Conservation (phyloP, 495 filamentous ascomycete genomes). For the Aspergillus panamensis region DNA sequence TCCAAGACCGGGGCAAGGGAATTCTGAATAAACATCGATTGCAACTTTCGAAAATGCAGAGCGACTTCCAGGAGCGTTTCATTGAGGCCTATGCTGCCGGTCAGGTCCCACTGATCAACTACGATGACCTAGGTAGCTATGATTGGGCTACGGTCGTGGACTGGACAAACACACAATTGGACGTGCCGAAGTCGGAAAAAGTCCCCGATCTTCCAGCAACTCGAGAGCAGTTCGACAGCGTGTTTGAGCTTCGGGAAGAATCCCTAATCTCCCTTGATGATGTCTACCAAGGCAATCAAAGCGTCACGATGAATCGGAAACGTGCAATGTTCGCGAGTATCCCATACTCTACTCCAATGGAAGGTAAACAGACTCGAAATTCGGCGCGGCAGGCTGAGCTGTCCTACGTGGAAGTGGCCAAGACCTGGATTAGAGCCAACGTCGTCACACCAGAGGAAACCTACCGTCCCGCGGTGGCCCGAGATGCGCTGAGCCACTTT, state of each 20-base stretch:
- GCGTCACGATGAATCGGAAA: slow-evolving; percentile 32
- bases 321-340: slow-evolving; percentile 34
- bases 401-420: slow-evolving; percentile 39
- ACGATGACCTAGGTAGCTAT: slow-evolving; percentile 63
- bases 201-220: slow-evolving; percentile 51
- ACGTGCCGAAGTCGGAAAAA: slow-evolving; percentile 37
- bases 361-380: slow-evolving; percentile 15
- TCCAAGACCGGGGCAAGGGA: slow-evolving; percentile 59
- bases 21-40: slow-evolving; percentile 56
- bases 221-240: slow-evolving; percentile 45
- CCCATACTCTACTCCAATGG: slow-evolving; percentile 34
- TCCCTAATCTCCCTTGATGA: slow-evolving; percentile 35
- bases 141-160: slow-evolving; percentile 73
- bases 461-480: slow-evolving; percentile 43
- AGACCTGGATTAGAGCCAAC: slow-evolving; percentile 61
- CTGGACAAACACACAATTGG: slow-evolving; percentile 61
- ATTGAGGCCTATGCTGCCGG: slow-evolving; percentile 69
- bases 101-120: slow-evolving; percentile 68
- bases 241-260: slow-evolving; percentile 49
- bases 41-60: slow-evolving; percentile 64
- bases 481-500: slow-evolving; percentile 41
- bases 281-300: slow-evolving; percentile 37
- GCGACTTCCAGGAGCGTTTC: slow-evolving; percentile 74
- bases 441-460: slow-evolving; percentile 48
- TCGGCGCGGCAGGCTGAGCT: slow-evolving; percentile 23